Evolutionary conservation across 139 green algal species (phyloP).

Genomic region (Monoraphidium neglectum): DNA sequence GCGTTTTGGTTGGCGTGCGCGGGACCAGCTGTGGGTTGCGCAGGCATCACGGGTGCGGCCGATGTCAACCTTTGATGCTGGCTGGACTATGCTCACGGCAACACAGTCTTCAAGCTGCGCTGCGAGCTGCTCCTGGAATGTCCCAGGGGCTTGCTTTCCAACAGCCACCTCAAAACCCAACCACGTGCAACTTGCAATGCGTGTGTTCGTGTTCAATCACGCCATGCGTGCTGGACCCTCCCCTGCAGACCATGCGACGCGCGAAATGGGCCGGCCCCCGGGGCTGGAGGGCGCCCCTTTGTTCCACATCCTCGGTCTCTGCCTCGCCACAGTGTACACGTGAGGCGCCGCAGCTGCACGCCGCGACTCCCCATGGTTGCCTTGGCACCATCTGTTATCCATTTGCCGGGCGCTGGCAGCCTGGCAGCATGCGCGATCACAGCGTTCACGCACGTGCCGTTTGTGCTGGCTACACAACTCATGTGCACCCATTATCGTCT

Average conservation of each 20-base stretch:
- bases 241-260: no score
- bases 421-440: neutral
- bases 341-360: conserved; percentile 13
- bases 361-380: neutral
- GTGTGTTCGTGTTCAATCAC: no score
- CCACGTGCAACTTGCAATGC: no score
- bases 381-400: neutral
- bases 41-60: conserved; percentile 2
- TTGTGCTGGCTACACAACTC: neutral
- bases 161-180: neutral
- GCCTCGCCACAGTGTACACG: conserved; percentile 71
- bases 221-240: no score
- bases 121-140: no score
- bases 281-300: conserved; percentile 50
- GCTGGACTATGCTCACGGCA: neutral
- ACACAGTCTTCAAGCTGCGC: no score
- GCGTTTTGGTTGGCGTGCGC: neutral
- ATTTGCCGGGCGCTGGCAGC: neutral
- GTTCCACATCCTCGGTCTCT: conserved; percentile 82
- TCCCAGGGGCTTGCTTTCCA: neutral
- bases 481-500: neutral
- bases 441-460: neutral
- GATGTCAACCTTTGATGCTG: neutral
- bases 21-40: no score
- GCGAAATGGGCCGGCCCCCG: no score